phyloP scores from a whole-genome alignment of 2,329 filamentous ascomycete genomes.

The Ambrosiella beaveri region DNA sequence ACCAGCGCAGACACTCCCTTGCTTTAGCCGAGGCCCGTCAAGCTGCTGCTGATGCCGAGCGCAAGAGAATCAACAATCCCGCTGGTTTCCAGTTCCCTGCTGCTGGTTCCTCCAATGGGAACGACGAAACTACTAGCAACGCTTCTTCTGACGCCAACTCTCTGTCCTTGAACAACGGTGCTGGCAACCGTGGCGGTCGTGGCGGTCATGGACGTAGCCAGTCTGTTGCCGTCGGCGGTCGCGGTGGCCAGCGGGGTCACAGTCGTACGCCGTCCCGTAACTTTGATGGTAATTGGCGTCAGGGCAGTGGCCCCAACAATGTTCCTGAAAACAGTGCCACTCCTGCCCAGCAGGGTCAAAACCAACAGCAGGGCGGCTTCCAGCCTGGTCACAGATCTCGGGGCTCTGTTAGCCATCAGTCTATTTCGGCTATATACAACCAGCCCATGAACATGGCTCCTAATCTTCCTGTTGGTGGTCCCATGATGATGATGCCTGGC shows the following conservation, averaged over 20 bases:
- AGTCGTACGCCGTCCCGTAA: constrained; percentile 73
- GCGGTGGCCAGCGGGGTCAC: constrained; percentile 52
- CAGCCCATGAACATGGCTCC: constrained; percentile 79
- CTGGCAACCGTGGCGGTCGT: constrained; percentile 32
- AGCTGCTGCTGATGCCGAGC: constrained; percentile 87
- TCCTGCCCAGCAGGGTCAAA: neutral
- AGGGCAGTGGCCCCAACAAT: constrained; percentile 36
- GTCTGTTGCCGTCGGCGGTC: constrained; percentile 67
- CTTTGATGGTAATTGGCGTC: constrained; percentile 96
- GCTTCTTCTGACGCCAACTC: constrained; percentile 20
- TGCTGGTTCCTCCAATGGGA: constrained; percentile 46
- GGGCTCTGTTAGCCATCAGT: constrained; percentile 54
- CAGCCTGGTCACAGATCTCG: constrained; percentile 83
- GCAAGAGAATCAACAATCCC: constrained; percentile 57
- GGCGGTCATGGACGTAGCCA: constrained; percentile 63
- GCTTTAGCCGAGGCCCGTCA: constrained; percentile 94
- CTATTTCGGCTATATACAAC: constrained; percentile 68
- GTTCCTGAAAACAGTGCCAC: neutral
- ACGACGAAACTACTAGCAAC: constrained; percentile 27
- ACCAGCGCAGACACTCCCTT: constrained; percentile 86
- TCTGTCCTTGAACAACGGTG: constrained; percentile 21
- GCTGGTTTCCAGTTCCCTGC: constrained; percentile 89
- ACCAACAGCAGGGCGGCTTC: constrained; percentile 44
- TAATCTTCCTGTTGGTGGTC: constrained; percentile 56
- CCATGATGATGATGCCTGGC: constrained; percentile 58